phyloP scores from a whole-genome alignment of 1,284 basidiomycete genomes.

The Sphagnurus paluster region DNA sequence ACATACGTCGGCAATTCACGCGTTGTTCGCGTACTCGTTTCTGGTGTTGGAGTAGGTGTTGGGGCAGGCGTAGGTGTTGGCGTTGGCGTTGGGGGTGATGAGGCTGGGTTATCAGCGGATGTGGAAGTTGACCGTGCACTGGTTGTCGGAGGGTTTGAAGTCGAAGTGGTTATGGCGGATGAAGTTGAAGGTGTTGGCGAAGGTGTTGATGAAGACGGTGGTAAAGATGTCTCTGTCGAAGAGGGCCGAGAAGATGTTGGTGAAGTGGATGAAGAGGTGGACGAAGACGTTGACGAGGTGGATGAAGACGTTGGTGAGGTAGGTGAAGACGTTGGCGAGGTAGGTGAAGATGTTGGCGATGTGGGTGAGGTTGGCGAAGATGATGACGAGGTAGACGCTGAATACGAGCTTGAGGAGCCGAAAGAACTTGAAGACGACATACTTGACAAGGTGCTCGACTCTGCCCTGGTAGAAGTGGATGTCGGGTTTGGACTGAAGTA shows the following conservation, averaged over 20 bases:
- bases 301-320: constrained; percentile 6
- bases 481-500: neutral
- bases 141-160: constrained; percentile 17
- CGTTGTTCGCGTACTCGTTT: constrained; percentile 7
- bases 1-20: constrained; percentile 17
- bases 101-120: constrained; percentile 11
- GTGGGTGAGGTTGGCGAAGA: constrained; percentile 19
- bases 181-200: constrained; percentile 12
- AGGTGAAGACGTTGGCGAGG: constrained; percentile 4
- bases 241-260: constrained; percentile 13
- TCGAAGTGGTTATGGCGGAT: constrained; percentile 8
- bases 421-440: constrained; percentile 5
- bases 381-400: constrained; percentile 13
- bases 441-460: constrained; percentile 10
- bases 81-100: constrained; percentile 14
- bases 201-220: constrained; percentile 10
- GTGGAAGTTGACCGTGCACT: neutral
- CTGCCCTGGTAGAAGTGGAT: too few relatives aligned
- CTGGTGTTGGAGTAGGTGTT: constrained; percentile 9
- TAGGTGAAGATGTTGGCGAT: constrained; percentile 15
- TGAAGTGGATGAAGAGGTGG: constrained; percentile 17
- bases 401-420: constrained; percentile 17
- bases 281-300: constrained; percentile 14
- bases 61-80: constrained; percentile 8
- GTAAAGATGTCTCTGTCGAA: constrained; percentile 15